A percentile compares a stretch with the other conserved stretches of the same genome.
Evolutionary conservation across 441 rosid species (phyloP).

Genomic region (Pelargonium citronellum): DNA sequence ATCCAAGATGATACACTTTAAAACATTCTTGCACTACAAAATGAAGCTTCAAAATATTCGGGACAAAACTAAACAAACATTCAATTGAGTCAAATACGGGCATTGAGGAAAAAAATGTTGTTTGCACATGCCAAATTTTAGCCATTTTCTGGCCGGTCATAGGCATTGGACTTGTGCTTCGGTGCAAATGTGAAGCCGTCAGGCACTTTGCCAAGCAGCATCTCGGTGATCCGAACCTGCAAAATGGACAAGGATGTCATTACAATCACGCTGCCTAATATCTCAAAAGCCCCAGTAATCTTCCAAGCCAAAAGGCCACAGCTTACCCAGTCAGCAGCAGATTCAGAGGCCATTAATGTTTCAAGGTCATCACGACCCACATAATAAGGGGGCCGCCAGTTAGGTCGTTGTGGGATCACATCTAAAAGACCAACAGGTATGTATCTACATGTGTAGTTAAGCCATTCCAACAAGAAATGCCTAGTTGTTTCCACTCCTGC

Average conservation of each 20-base stretch:
- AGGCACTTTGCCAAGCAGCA: conserved; percentile 88
- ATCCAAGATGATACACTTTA: too few species aligned
- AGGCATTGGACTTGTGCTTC: conserved; percentile 87
- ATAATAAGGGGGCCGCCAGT: conserved; percentile 92
- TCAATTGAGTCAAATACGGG: too few species aligned
- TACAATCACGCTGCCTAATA: background rate
- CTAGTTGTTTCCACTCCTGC: conserved; percentile 90
- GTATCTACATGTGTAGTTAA: conserved; percentile 78
- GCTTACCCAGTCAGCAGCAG: conserved; percentile 93
- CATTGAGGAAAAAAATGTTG: too few species aligned
- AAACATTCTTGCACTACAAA: too few species aligned
- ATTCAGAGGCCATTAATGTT: conserved; percentile 84
- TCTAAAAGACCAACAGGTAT: conserved; percentile 84
- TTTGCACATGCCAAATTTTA: conserved; percentile 20
- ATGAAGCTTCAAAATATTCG: too few species aligned
- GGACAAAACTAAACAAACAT: too few species aligned
- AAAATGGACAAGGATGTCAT: conserved; percentile 1
- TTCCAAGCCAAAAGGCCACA: background rate
- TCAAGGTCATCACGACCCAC: conserved; percentile 89
- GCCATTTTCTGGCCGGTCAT: conserved; percentile 86
- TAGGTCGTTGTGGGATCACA: conserved; percentile 66
- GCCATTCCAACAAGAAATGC: conserved; percentile 92
- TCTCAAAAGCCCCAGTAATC: background rate
- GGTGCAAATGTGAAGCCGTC: conserved; percentile 86
- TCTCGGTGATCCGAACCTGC: conserved; percentile 78